Base-by-base conservation (phyloP, 495 filamentous ascomycete genomes). In the Neurospora pannonica region DNA sequence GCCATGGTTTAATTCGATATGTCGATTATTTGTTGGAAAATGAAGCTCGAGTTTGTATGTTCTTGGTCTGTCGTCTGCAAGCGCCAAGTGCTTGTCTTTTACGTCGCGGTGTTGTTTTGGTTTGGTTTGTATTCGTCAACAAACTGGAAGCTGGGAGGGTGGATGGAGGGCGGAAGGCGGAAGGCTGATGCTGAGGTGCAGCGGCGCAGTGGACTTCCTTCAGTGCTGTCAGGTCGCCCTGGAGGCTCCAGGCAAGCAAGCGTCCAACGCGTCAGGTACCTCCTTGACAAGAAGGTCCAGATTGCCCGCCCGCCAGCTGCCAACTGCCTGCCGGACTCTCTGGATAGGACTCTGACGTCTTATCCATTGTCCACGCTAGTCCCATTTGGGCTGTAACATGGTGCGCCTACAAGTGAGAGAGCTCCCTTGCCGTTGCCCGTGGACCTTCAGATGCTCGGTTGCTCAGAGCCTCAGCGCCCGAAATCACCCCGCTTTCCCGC, bases 1-100 rank as follows among this genome's bases (percentile, higher is more conserved):
- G 96, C 97, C 96, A 99, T 99, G 81, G 42, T 80, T 67, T 7
- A 67, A 34, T 34, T 67, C 28, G 28, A 67, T 67, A 19, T 34
- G 28, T 73, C 73, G 60, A 69, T 62, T 75, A 48, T 36, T 75
- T 74, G 38, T 34, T 19, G 71, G 11, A 40, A 36, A 62, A 15
- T 21, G n/a, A 24, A 37, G 11, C 70, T n/a, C 5, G 28, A 21
- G 43, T 28, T 37, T 69, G n/a, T 39, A 0, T 31, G 38, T 72
- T 60, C 72, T 71, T 72, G 21, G 42, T 21, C 40, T 43, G 46
- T 54, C 36, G 74, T 38, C 9, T 70, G 43, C 71, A 46, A 74
- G 69, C 72, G 37, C 62, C 60, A 11, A 71, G 24, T 72, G 37
- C 69, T 48, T 42, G 38, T 70, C 71, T 73, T 37, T 71, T 70